These are phyloP conservation scores for Apiospora aurea DNA, from an alignment of 2,329 filamentous ascomycete species.

Conservation along the genomic window DNA sequence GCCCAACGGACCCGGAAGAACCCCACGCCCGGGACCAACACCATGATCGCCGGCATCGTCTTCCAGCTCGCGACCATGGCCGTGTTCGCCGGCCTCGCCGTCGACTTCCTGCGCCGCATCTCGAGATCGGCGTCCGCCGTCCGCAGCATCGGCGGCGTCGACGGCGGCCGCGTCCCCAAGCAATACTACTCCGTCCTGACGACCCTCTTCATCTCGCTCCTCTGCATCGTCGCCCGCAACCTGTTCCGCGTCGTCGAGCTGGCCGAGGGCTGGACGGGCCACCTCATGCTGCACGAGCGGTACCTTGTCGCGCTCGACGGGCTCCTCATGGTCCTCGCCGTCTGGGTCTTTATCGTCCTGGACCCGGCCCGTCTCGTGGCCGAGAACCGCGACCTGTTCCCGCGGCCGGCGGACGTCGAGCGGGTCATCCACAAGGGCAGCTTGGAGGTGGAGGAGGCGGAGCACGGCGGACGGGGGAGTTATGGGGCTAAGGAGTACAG, in stretches of 20 bases:
- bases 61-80: constrained; percentile 59
- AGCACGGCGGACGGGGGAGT: no score
- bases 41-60: constrained; percentile 58
- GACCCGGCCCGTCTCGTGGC: constrained; percentile 44
- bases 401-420: not conserved
- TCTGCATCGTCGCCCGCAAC: constrained; percentile 54
- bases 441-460: not conserved
- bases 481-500: not conserved
- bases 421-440: not conserved
- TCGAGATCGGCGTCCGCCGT: not conserved
- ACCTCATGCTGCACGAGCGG: constrained; percentile 56
- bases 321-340: constrained; percentile 54
- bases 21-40: constrained; percentile 51
- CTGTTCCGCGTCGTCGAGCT: constrained; percentile 60
- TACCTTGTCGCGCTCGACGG: constrained; percentile 59
- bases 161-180: constrained; percentile 37
- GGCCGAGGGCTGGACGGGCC: constrained; percentile 56
- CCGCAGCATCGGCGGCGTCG: not conserved
- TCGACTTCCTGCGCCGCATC: constrained; percentile 46
- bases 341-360: constrained; percentile 51
- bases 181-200: constrained; percentile 37
- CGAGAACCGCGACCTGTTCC: not conserved
- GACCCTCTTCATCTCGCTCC: constrained; percentile 51
- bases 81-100: constrained; percentile 49
- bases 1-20: constrained; percentile 40